These are phyloP conservation scores for Pleurozium schreberi DNA, from an alignment of 225 moss, liverwort and hornwort genomes.

Conservation along the genomic window DNA sequence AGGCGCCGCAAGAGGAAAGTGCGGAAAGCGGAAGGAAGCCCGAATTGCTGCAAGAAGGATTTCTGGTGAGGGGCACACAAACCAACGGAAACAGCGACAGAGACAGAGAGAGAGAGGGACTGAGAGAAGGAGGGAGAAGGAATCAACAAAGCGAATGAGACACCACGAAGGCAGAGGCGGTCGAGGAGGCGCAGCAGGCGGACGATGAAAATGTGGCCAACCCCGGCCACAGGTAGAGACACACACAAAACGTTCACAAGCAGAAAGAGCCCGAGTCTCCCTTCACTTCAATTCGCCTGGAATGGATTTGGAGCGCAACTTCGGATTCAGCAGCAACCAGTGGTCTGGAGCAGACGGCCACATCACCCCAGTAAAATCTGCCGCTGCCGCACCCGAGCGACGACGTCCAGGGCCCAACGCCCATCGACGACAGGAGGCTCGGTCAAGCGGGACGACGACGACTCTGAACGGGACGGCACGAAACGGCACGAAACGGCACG, in stretches of 20 bases:
- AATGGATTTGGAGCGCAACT: background rate
- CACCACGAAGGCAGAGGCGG: background rate
- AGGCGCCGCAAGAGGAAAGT: background rate
- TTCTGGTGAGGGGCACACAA: background rate
- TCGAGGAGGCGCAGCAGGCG: background rate
- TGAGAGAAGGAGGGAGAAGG: background rate
- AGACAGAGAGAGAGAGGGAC: background rate
- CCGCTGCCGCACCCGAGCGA: background rate
- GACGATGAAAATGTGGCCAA: background rate
- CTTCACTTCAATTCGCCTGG: background rate
- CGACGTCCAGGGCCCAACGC: background rate
- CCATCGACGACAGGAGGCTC: background rate
- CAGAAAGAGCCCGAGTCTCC: background rate
- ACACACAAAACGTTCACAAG: background rate
- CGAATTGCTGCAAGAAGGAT: background rate
- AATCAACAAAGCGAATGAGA: background rate
- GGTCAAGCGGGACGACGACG: background rate
- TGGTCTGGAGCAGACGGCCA: background rate
- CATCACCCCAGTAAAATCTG: background rate
- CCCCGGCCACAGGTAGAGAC: background rate
- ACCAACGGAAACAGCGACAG: background rate
- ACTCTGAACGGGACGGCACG: background rate
- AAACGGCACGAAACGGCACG: background rate
- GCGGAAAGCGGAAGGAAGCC: background rate
- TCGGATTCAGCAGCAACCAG: background rate